phyloP scores from a whole-genome alignment of 495 filamentous ascomycete species.

The Talaromyces stipitatus region DNA sequence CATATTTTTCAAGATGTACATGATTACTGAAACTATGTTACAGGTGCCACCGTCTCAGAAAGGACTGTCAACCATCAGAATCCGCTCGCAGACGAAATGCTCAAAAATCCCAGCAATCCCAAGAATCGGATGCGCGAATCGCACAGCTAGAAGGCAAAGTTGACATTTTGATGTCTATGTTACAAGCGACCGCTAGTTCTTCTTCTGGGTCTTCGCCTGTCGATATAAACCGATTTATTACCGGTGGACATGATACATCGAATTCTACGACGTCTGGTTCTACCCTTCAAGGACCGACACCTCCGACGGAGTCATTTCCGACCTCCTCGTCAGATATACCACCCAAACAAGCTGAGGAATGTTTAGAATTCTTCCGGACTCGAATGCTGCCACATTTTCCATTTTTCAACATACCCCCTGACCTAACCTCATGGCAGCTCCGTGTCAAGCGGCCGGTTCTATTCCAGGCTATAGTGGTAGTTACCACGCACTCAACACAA shows the following conservation, averaged over 20 bases:
- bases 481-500: conserved; percentile 20
- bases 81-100: conserved; percentile 23
- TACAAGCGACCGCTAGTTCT: conserved; percentile 14
- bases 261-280: not conserved
- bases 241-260: not conserved
- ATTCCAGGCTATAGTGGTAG: conserved; percentile 16
- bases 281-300: not conserved
- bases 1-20: not conserved
- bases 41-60: conserved; percentile 40
- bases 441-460: conserved; percentile 17
- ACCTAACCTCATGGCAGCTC: conserved; percentile 16
- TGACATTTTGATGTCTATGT: conserved; percentile 16
- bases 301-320: not conserved
- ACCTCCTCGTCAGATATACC: conserved; percentile 6
- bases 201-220: not conserved
- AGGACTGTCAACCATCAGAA: conserved; percentile 27
- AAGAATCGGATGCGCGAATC: conserved; percentile 36
- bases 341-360: conserved; percentile 25
- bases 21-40: not conserved
- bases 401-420: conserved; percentile 25
- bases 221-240: not conserved
- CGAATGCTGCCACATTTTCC: conserved; percentile 34
- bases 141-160: conserved; percentile 35
- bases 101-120: conserved; percentile 8
- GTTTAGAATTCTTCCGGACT: conserved; percentile 28